These are phyloP conservation scores for Boletus austroedulis DNA, from an alignment of 1,284 basidiomycete genomes.

Conservation along the genomic window DNA sequence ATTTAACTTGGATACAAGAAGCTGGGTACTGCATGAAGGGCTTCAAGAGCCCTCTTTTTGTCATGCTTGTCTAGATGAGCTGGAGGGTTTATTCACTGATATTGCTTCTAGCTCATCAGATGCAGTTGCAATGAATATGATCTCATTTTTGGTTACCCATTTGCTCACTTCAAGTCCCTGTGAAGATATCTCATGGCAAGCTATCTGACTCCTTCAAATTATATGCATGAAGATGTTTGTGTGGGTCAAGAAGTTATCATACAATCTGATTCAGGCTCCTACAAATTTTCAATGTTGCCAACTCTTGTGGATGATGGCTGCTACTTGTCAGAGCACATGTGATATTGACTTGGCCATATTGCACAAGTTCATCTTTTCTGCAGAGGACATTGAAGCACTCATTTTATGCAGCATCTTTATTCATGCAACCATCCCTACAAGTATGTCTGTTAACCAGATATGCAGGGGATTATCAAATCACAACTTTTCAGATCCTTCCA, in stretches of 20 bases:
- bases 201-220: background rate
- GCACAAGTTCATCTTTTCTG: background rate
- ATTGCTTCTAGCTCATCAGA: slow-evolving; percentile 42
- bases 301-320: background rate
- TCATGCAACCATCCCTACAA: background rate
- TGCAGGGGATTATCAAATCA: background rate
- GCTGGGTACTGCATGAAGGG: slow-evolving; percentile 33
- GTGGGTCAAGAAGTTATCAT: background rate
- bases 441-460: too few species aligned
- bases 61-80: slow-evolving; percentile 31
- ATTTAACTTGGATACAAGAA: background rate
- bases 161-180: background rate
- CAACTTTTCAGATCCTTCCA: background rate
- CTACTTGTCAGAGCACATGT: background rate
- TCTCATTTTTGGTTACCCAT: slow-evolving; percentile 29
- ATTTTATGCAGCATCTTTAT: background rate
- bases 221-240: background rate
- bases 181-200: background rate
- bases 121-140: slow-evolving; percentile 33
- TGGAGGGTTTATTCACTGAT: slow-evolving; percentile 27
- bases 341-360: background rate
- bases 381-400: background rate
- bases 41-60: slow-evolving; percentile 33
- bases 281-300: background rate
- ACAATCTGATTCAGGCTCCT: background rate